Evolutionary conservation across 352 stramenopile species (phyloP).

Genomic region (Phytophthora idaei): DNA sequence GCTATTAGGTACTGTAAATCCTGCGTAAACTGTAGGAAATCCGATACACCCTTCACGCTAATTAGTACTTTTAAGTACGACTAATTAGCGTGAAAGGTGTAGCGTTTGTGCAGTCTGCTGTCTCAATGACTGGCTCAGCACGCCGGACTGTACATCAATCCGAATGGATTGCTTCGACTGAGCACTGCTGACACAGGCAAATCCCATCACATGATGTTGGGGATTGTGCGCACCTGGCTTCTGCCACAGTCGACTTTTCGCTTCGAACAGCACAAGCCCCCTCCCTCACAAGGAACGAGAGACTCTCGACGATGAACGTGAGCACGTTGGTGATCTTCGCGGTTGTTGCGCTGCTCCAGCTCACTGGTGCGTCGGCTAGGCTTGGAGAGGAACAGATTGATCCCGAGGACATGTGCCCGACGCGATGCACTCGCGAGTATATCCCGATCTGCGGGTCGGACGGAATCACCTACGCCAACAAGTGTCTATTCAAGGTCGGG

Average conservation of each 20-base stretch:
- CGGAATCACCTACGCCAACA: constrained; percentile 12
- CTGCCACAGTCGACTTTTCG: neutral
- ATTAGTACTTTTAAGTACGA: too few relatives aligned
- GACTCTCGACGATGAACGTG: constrained; percentile 7
- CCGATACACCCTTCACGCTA: too few relatives aligned
- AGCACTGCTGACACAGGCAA: neutral
- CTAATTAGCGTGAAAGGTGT: too few relatives aligned
- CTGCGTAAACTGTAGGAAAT: too few relatives aligned
- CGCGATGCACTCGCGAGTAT: constrained; percentile 20
- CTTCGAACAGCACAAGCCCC: constrained; percentile 11
- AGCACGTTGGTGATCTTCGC: constrained; percentile 16
- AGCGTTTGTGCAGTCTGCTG: too few relatives aligned
- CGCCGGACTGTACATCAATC: neutral
- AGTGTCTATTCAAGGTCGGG: constrained; percentile 14
- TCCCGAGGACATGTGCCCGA: constrained; percentile 15
- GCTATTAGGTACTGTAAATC: too few relatives aligned
- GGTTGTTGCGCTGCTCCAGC: constrained; percentile 16
- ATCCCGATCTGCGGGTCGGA: constrained; percentile 12
- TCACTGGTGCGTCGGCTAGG: constrained; percentile 1
- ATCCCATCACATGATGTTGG: constrained; percentile 9
- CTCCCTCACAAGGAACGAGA: neutral
- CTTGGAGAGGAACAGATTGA: constrained; percentile 1
- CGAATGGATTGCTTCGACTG: constrained; percentile 1
- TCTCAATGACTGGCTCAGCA: neutral
- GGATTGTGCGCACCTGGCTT: neutral